Evolutionary conservation across 2,329 filamentous ascomycete genomes (phyloP).

Genomic region (Xylariaceae sp.): DNA sequence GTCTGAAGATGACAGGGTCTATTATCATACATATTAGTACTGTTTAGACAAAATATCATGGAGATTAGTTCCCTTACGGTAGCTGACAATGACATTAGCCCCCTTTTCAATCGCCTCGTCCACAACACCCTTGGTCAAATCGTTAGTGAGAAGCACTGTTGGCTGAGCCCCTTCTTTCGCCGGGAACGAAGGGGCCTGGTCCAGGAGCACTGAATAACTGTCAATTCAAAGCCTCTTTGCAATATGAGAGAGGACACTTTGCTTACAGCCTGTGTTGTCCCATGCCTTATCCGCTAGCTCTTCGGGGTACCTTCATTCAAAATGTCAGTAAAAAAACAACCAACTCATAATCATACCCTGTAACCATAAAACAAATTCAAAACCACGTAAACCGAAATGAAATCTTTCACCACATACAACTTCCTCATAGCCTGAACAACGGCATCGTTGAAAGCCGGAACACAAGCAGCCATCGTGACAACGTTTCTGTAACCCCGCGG

Average conservation of each 20-base stretch:
- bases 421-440: constrained; percentile 76
- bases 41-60: neutral
- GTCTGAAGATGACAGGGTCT: constrained; percentile 96
- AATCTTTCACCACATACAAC: constrained; percentile 46
- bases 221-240: neutral
- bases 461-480: constrained; percentile 22
- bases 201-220: constrained; percentile 43
- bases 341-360: too few species aligned
- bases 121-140: constrained; percentile 82
- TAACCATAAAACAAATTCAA: neutral
- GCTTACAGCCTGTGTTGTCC: constrained; percentile 79
- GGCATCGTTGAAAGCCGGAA: constrained; percentile 41
- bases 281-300: constrained; percentile 82
- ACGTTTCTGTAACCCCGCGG: neutral
- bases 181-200: constrained; percentile 50
- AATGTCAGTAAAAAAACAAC: constrained; percentile 1
- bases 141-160: constrained; percentile 64
- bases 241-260: neutral
- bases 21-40: constrained; percentile 14
- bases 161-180: constrained; percentile 37
- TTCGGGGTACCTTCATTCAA: constrained; percentile 68
- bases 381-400: neutral
- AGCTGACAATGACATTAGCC: constrained; percentile 78
- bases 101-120: constrained; percentile 78
- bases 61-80: constrained; percentile 52